These are phyloP conservation scores for Hypholoma fasciculare DNA, from an alignment of 768 basidiomycete species.

Conservation along the genomic window DNA sequence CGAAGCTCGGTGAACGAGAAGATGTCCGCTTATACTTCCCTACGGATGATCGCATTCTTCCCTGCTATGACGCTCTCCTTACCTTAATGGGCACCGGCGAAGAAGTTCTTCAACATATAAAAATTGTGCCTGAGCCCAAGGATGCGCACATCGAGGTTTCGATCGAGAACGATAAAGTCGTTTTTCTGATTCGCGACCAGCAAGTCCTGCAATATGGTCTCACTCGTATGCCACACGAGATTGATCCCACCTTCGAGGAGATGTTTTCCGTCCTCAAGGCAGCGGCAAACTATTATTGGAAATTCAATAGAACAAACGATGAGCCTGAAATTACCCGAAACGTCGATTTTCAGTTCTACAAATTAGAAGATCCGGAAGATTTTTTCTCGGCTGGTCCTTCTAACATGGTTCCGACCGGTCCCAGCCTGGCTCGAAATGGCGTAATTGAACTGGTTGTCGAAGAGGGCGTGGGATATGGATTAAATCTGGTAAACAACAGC, in stretches of 20 bases:
- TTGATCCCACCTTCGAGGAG: conserved; percentile 4
- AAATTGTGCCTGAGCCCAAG: conserved; percentile 4
- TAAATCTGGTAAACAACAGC: background rate
- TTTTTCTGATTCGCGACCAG: conserved; percentile 9
- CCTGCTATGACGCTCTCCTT: conserved; percentile 6
- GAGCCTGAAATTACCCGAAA: background rate
- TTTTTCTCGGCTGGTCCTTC: background rate
- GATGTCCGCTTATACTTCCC: conserved; percentile 14
- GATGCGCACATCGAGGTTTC: conserved; percentile 11
- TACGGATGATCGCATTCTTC: conserved; percentile 2
- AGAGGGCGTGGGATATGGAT: background rate
- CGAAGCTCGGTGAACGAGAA: conserved; percentile 6
- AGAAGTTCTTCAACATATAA: conserved; percentile 2
- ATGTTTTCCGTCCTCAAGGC: conserved; percentile 7
- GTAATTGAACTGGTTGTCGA: background rate
- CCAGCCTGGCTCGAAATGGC: background rate
- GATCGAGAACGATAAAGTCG: conserved; percentile 2
- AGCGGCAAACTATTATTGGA: conserved; percentile 13
- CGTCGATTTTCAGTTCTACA: conserved; percentile 9
- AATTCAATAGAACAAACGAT: conserved; percentile 10
- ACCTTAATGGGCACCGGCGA: background rate
- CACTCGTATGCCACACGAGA: conserved; percentile 4
- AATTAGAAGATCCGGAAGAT: background rate
- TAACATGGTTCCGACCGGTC: background rate
- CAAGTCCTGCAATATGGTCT: conserved; percentile 8